Percentiles rank a stretch among this genome's conserved stretches.
Conservation (phyloP, 352 stramenopile species). For the Phytophthora parvispora region DNA sequence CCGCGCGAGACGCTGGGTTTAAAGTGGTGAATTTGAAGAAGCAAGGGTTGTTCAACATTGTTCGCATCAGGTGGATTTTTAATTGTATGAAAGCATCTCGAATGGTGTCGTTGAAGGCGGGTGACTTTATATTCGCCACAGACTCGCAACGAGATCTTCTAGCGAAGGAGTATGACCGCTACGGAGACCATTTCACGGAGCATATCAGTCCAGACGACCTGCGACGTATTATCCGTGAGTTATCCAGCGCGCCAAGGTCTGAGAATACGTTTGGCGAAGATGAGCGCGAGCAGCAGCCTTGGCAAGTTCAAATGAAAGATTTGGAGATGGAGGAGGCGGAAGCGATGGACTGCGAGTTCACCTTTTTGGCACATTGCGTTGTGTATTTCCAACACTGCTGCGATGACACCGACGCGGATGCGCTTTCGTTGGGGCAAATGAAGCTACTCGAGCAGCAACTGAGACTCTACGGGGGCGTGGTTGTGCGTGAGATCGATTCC, state of each 20-base stretch:
- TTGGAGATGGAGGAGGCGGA: constrained; percentile 72
- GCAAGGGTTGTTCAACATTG: constrained; percentile 82
- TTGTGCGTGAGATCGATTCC: constrained; percentile 49
- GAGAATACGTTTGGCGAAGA: background rate
- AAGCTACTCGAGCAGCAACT: constrained; percentile 73
- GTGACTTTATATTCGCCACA: constrained; percentile 83
- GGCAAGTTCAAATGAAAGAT: constrained; percentile 55
- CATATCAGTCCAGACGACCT: constrained; percentile 59
- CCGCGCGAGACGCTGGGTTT: constrained; percentile 67
- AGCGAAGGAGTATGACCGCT: constrained; percentile 78
- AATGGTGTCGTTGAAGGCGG: constrained; percentile 52
- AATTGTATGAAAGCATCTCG: constrained; percentile 46
- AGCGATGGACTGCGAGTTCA: constrained; percentile 72
- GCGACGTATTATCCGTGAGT: constrained; percentile 55
- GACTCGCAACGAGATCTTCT: constrained; percentile 57
- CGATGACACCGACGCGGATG: constrained; percentile 16
- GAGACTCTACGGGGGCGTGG: constrained; percentile 59
- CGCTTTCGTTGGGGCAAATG: constrained; percentile 38
- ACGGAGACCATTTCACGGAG: constrained; percentile 82
- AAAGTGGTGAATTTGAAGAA: constrained; percentile 88
- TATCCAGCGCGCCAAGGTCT: constrained; percentile 15
- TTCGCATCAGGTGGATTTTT: constrained; percentile 74
- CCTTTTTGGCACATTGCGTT: constrained; percentile 81
- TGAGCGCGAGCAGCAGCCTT: constrained; percentile 31
- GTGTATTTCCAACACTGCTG: constrained; percentile 56